phyloP scores from a whole-genome alignment of 192 early-diverging fungal genomes.

The Coemansia sp. region DNA sequence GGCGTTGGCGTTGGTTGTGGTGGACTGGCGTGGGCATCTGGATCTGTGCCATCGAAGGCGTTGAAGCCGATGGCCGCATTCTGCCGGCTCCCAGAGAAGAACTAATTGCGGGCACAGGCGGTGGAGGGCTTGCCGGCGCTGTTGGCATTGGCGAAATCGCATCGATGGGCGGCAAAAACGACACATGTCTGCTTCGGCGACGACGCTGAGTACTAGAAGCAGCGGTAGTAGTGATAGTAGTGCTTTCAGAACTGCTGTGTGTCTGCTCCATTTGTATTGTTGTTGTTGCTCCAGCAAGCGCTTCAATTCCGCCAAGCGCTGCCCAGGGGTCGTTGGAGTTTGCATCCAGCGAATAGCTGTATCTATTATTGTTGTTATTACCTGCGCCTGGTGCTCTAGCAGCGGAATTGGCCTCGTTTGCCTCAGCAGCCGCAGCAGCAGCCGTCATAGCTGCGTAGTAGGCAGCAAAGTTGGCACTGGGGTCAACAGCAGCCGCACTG shows the following conservation, averaged over 20 bases:
- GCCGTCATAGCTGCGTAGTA: not conserved
- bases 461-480: too few relatives aligned
- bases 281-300: not conserved
- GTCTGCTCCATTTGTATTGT: not conserved
- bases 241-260: too few relatives aligned
- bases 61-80: not conserved
- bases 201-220: not conserved
- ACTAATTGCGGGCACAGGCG: not conserved
- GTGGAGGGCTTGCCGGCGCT: not conserved
- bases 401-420: not conserved
- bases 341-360: not conserved
- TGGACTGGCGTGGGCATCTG: not conserved
- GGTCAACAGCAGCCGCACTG: not conserved
- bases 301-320: slow-evolving; percentile 3
- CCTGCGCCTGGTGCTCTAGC: not conserved
- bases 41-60: not conserved
- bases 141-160: not conserved
- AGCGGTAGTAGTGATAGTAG: not conserved
- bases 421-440: not conserved
- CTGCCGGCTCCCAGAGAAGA: not conserved
- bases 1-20: too few relatives aligned
- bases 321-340: slow-evolving; percentile 1
- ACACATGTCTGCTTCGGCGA: not conserved
- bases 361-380: not conserved
- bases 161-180: not conserved